These are phyloP conservation scores for Saccharomyces hybrid DNA, from an alignment of 1,139 yeast species.

Conservation along the genomic window DNA sequence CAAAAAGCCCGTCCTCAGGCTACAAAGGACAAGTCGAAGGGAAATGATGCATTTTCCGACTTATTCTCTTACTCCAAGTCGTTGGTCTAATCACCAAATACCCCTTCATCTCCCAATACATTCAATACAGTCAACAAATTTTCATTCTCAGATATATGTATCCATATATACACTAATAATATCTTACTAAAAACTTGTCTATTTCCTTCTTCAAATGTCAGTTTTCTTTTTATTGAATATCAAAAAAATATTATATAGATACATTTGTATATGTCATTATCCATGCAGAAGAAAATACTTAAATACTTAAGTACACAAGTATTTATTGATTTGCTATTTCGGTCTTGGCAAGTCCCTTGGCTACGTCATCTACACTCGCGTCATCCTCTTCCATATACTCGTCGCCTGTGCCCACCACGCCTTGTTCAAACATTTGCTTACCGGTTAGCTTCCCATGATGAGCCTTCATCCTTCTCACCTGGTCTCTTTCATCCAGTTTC, in stretches of 20 bases:
- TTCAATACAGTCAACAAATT: neutral
- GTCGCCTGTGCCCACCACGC: conserved; percentile 64
- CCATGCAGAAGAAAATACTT: neutral
- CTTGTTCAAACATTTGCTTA: conserved; percentile 79
- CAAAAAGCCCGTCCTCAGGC: neutral
- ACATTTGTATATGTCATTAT: neutral
- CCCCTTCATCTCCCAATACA: neutral
- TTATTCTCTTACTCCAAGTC: conserved; percentile 30
- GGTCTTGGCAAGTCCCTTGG: neutral
- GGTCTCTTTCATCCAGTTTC: conserved; percentile 50
- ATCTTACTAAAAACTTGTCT: neutral
- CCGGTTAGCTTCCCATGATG: conserved; percentile 80
- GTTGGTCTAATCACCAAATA: conserved; percentile 10
- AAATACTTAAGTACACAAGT: neutral
- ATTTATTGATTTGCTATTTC: neutral
- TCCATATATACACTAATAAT: neutral
- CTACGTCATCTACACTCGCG: conserved; percentile 9
- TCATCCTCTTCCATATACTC: conserved; percentile 36
- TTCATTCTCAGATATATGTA: neutral
- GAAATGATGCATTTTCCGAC: conserved; percentile 30
- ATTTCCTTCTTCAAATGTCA: neutral
- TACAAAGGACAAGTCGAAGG: conserved; percentile 5
- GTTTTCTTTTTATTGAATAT: neutral
- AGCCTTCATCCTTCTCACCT: conserved; percentile 45
- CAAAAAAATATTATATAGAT: neutral